Percentiles rank a stretch among this genome's conserved stretches.
Conservation (phyloP, 805 yeast species). For the Zygotorulaspora danielsina region DNA sequence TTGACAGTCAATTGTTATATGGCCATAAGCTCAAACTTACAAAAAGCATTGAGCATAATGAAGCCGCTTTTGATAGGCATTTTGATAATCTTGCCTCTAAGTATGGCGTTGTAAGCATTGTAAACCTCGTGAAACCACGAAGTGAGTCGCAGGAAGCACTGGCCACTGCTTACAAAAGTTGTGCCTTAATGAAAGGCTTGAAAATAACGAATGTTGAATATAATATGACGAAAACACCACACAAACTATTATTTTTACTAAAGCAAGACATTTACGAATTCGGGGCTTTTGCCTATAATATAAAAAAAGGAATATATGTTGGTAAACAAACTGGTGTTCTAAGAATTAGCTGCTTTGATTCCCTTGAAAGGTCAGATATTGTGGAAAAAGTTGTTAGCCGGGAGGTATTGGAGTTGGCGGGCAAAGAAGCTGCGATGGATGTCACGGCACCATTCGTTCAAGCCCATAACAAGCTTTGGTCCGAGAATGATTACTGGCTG, state of each 20-base stretch:
- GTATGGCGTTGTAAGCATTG: slow-evolving; percentile 80
- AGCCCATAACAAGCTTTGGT: slow-evolving; percentile 81
- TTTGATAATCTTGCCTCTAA: slow-evolving; percentile 63
- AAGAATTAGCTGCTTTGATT: slow-evolving; percentile 83
- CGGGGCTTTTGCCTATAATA: slow-evolving; percentile 80
- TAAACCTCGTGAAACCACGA: slow-evolving; percentile 67
- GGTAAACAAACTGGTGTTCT: slow-evolving; percentile 89
- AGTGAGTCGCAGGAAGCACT: slow-evolving; percentile 64
- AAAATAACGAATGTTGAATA: slow-evolving; percentile 39
- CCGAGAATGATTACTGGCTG: slow-evolving; percentile 84
- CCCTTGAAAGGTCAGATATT: slow-evolving; percentile 81
- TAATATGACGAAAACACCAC: slow-evolving; percentile 37
- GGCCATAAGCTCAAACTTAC: slow-evolving; percentile 78
- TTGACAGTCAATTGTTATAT: slow-evolving; percentile 56
- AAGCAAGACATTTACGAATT: slow-evolving; percentile 67
- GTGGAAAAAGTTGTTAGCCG: slow-evolving; percentile 65
- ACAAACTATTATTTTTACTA: slow-evolving; percentile 47
- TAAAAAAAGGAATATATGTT: slow-evolving; percentile 50
- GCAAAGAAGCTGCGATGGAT: slow-evolving; percentile 40
- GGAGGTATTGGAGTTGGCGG: slow-evolving; percentile 50
- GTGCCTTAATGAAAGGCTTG: slow-evolving; percentile 39
- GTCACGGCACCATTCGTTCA: slow-evolving; percentile 48
- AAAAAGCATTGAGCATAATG: slow-evolving; percentile 76
- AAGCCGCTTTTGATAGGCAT: slow-evolving; percentile 80
- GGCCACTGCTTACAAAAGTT: slow-evolving; percentile 54